Base-by-base conservation (phyloP, 208 protist species). In the Sergeia podlipaevii region DNA sequence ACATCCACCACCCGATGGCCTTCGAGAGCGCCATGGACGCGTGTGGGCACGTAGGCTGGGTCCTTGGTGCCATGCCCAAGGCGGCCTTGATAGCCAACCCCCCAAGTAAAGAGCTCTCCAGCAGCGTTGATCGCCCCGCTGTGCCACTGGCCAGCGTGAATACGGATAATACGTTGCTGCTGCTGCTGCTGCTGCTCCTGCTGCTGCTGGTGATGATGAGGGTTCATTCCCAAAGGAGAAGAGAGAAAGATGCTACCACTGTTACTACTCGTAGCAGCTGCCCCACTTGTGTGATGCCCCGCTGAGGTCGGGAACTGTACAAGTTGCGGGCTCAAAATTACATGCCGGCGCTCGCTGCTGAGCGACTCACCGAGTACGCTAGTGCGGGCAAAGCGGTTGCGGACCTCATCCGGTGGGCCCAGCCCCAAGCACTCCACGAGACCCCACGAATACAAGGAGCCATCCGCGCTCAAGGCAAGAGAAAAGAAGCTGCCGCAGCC, bases 131-230 rank as follows among this genome's bases (percentile, higher is more conserved):
- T 85, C 7, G 81, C 88, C 7, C 76, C 77, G 48, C 79, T 85
- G 64, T 95, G 88, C 85, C 88, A 95, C 74, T 92, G 83, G 17
- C 88, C 88, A 0, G 88, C 85, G 47, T 80, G 70, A n/a, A 95
- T 72, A 53, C 70, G 74, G 11, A 86, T 66, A 15, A 92, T 68
- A 26, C 59, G 65, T 39, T 52, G 24, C 18, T 39, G 27, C 17
- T 17, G 3, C 11, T 46, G 34, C n/a, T n/a, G 7, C 13, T n/a
- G 28, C 32, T 2, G 20, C 20, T 38, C 23, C 2, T 30, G 29
- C 21, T 7, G 37, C 28, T 32, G 30, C 33, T 11, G 45, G n/a
- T n/a, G n/a, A n/a, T n/a, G n/a, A n/a, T n/a, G n/a, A n/a, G n/a
- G n/a, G n/a, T n/a, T n/a, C n/a, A n/a, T n/a, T n/a, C n/a, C n/a